Evolutionary conservation across 331 rosid species (phyloP).

Genomic region (Phaseolus coccineus): DNA sequence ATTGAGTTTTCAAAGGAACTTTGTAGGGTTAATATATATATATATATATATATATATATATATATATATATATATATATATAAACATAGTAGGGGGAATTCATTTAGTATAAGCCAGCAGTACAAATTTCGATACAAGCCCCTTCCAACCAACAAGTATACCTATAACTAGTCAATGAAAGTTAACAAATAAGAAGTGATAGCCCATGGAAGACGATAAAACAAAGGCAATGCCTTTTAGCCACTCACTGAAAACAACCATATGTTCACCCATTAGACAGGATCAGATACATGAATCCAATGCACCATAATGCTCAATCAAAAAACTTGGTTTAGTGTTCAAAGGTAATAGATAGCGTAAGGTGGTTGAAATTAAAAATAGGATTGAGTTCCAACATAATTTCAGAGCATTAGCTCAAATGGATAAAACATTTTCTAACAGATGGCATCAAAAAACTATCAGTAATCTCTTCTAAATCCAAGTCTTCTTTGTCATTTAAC

Average conservation of each 20-base stretch:
- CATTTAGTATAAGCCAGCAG: neutral
- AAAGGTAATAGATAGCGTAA: too few species aligned
- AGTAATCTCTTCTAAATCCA: neutral
- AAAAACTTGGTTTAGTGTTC: neutral
- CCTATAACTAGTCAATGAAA: neutral
- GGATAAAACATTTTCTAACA: conserved; percentile 14
- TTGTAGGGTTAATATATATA: neutral
- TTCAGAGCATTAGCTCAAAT: neutral
- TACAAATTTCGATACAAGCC: neutral
- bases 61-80: too few species aligned
- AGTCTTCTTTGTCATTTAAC: neutral
- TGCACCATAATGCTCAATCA: neutral
- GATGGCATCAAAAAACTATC: neutral
- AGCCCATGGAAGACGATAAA: neutral
- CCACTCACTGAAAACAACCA: neutral
- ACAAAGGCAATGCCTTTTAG: neutral
- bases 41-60: too few species aligned
- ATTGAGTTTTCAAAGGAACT: conserved; percentile 18
- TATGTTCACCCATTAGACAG: neutral
- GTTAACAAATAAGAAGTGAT: neutral
- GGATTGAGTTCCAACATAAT: neutral
- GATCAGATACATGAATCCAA: neutral
- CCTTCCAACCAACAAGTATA: neutral
- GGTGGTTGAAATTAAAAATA: too few species aligned
- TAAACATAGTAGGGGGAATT: neutral